Evolutionary conservation across 345 rosid genomes (phyloP), one percentile per base, ranked within the genome.

Genomic region (Hypericum perforatum): DNA sequence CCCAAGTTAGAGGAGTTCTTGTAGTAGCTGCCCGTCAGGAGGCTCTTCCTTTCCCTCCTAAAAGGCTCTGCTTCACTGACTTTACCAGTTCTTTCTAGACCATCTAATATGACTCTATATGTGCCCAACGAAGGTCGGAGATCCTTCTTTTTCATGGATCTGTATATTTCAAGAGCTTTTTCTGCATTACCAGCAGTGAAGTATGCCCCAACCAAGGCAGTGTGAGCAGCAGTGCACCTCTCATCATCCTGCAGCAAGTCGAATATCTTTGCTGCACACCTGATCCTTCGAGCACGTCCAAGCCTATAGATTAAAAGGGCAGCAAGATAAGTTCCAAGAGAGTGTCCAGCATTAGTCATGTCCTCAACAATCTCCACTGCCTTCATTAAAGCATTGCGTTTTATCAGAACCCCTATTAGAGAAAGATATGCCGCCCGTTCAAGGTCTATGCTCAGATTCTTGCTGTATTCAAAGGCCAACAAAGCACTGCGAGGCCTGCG

Each of bases 231-330:
- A 61, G 75, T 74, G 13, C 82, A 76, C 59, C 75, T 77, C 54
- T 76, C 76, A 59, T 82, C 76, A 45, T 62, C 74, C 0, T 89
- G 82, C 74, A 90, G 62, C 40, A 73, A 76, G 63, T 69, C 45
- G 43, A 90, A 90, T 56, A 82, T 66, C 49, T 72, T 74, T 56
- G 75, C 75, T 5, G 97, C 94, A 64, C 63, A 67, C 38, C 61
- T 67, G 3, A 94, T 90, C 63, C 86, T 80, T 72, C 86, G 84
- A 47, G 82, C 86, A 57, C 52, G 45, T n/a, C 97, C 97, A 42
- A 86, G 76, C 70, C 65, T 74, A 63, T 70, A 72, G 48, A 90
- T 82, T 61, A 86, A 53, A 32, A 79, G 78, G 9, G 91, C 76
- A 56, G 76, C 60, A 37, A 62, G 82, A 81, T 78, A 82, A 43